Evolutionary conservation across 169 alveolate genomes (phyloP), one percentile per base, ranked within the genome.

Genomic region (Eimeria necatrix): DNA sequence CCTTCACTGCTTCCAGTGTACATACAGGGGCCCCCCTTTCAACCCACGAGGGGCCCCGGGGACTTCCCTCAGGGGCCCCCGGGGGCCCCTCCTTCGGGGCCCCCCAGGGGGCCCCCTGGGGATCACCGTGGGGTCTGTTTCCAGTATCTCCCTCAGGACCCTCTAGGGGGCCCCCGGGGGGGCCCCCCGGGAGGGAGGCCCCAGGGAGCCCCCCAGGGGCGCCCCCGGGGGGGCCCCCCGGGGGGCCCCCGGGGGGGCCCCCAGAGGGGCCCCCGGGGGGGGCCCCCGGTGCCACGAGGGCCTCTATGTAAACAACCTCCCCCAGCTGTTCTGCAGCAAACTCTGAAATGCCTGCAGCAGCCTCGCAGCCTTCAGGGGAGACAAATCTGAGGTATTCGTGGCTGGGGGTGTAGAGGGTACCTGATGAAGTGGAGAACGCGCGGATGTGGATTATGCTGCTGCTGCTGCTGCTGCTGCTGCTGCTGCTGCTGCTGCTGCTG

Each of bases 251-350:
- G 0, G 10, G 8, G 5, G 14, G 22, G 22, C 68, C 46, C 61
- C 24, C n/a, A 26, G 84, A 5, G 18, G 8, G 71, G 32, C 46
- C 41, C 14, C 20, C 89, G 8, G 12, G 12, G 18, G 60, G 59
- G 22, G 12, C 87, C 24, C 51, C 52, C 73, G 49, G 51, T 1
- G 91, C 4, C 5, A 16, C 61, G 7, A 81, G 56, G 4, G 48
- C 22, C 46, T 89, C 94, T 7, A 51, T 59, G 48, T 24, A 89
- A 3, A 89, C 94, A 0, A 89, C 88, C 48, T 89, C 94, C 16
- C 94, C 94, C 49, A 89, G 80, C 52, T 89, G 89, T 18, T 89
- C 88, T 20, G 94, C 94, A 22, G 88, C 94, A 89, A 51, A 48
- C n/a, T 59, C 73, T 6, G 80, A 70, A 12, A 89, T 41, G n/a